Conservation (phyloP, 371 early-diverging fungal genomes). For the Blakeslea trispora region DNA sequence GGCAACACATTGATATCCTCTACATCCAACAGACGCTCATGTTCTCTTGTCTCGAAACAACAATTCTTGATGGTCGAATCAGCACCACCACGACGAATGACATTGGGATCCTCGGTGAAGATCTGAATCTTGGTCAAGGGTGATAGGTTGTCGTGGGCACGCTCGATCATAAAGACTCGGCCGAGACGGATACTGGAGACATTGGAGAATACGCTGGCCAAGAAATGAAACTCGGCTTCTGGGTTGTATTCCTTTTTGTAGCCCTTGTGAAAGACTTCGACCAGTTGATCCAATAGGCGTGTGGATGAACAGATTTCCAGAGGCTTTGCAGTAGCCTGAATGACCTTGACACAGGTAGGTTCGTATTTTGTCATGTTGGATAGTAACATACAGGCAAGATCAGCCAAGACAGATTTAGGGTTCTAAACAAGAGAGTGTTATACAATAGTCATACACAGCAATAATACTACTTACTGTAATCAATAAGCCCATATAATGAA, state of each 20-base stretch:
- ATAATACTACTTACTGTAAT: conserved; percentile 55
- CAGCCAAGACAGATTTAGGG: conserved; percentile 62
- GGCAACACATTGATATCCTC: conserved; percentile 79
- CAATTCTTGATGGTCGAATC: conserved; percentile 88
- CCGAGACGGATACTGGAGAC: conserved; percentile 73
- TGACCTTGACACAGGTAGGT: conserved; percentile 54
- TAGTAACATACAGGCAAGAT: conserved; percentile 87
- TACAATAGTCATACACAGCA: too few relatives aligned
- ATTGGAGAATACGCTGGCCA: conserved; percentile 93
- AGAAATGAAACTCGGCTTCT: conserved; percentile 79
- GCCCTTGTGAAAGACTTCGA: conserved; percentile 85
- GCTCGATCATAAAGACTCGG: conserved; percentile 70
- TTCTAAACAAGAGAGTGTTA: conserved; percentile 10
- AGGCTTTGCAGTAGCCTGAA: conserved; percentile 47
- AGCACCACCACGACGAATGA: conserved; percentile 90
- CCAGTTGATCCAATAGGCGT: conserved; percentile 76
- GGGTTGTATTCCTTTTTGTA: conserved; percentile 78
- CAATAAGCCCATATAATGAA: conserved; percentile 67
- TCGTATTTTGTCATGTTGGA: conserved; percentile 88
- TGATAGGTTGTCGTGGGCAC: conserved; percentile 55
- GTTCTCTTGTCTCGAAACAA: conserved; percentile 77
- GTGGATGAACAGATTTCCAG: conserved; percentile 48
- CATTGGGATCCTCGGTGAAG: conserved; percentile 78
- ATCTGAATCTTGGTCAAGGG: conserved; percentile 85
- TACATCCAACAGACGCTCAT: conserved; percentile 64